Evolutionary conservation across 768 basidiomycete species (phyloP).

Genomic region (Lentinula aciculospora): DNA sequence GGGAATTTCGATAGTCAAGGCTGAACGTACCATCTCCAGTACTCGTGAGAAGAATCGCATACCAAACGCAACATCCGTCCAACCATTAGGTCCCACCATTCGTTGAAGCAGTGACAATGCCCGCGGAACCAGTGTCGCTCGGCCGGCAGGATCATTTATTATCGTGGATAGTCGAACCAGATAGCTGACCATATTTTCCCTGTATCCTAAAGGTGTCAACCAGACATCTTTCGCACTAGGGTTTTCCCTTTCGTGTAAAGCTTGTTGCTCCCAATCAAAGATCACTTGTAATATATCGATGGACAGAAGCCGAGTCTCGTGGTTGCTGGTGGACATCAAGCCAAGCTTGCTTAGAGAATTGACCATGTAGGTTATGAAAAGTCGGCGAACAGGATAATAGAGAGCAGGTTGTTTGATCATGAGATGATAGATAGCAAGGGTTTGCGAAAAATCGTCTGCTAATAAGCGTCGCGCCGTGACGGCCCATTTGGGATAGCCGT

Average conservation of each 20-base stretch:
- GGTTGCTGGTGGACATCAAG: constrained; percentile 61
- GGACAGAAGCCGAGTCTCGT: constrained; percentile 80
- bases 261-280: constrained; percentile 88
- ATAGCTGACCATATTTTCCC: constrained; percentile 93
- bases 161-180: constrained; percentile 86
- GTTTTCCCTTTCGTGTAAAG: constrained; percentile 22
- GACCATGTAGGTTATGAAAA: constrained; percentile 93
- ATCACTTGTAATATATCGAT: constrained; percentile 91
- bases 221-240: constrained; percentile 33
- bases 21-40: constrained; percentile 63
- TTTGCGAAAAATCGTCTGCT: constrained; percentile 76
- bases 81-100: constrained; percentile 78
- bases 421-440: constrained; percentile 83
- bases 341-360: constrained; percentile 86
- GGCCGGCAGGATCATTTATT: constrained; percentile 46
- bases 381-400: constrained; percentile 88
- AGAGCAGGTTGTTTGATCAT: constrained; percentile 87
- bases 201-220: constrained; percentile 72
- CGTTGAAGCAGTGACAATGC: constrained; percentile 64
- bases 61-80: constrained; percentile 90
- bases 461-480: constrained; percentile 78
- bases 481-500: constrained; percentile 76
- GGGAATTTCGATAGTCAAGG: constrained; percentile 1
- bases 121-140: constrained; percentile 49
- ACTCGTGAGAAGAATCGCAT: constrained; percentile 84